Percentiles rank a stretch among this genome's conserved stretches.
Conservation (phyloP, 345 rosid genomes). For the Boechera stricta region DNA sequence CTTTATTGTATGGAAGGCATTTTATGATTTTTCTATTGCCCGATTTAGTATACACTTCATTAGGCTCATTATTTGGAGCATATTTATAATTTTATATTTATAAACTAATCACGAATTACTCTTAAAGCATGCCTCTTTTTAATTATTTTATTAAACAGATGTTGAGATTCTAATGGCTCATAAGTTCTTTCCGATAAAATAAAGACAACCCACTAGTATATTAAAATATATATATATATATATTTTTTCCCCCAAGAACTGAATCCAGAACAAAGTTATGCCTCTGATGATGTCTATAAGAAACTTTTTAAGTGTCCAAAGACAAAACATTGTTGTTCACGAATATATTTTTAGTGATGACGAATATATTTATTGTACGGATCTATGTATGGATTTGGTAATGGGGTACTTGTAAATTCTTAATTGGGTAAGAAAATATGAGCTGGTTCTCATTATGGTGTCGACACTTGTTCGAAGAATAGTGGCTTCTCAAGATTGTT, state of each 20-base stretch:
- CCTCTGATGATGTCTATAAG: constrained; percentile 31
- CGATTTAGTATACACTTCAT: constrained; percentile 57
- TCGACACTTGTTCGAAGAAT: constrained; percentile 38
- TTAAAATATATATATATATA: not conserved
- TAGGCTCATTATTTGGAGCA: constrained; percentile 36
- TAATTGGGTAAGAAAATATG: constrained; percentile 43
- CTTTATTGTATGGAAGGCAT: constrained; percentile 44
- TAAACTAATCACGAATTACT: constrained; percentile 25
- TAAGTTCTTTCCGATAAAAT: constrained; percentile 25
- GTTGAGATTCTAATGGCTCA: constrained; percentile 35
- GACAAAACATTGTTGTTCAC: constrained; percentile 40
- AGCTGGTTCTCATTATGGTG: constrained; percentile 38
- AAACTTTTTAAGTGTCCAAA: constrained; percentile 30
- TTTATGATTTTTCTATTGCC: constrained; percentile 50
- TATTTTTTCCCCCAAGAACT: constrained; percentile 14
- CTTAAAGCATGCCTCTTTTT: constrained; percentile 29
- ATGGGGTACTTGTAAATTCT: constrained; percentile 40
- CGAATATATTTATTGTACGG: constrained; percentile 43
- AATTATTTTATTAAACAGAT: constrained; percentile 38
- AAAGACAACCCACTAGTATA: constrained; percentile 41
- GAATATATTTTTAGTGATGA: constrained; percentile 42
- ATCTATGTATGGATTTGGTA: constrained; percentile 44
- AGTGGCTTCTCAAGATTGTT: constrained; percentile 40
- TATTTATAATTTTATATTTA: constrained; percentile 2
- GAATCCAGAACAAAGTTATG: constrained; percentile 36